Evolutionary conservation across 169 alveolate genomes (phyloP).

Genomic region (Plasmodium coatneyi): DNA sequence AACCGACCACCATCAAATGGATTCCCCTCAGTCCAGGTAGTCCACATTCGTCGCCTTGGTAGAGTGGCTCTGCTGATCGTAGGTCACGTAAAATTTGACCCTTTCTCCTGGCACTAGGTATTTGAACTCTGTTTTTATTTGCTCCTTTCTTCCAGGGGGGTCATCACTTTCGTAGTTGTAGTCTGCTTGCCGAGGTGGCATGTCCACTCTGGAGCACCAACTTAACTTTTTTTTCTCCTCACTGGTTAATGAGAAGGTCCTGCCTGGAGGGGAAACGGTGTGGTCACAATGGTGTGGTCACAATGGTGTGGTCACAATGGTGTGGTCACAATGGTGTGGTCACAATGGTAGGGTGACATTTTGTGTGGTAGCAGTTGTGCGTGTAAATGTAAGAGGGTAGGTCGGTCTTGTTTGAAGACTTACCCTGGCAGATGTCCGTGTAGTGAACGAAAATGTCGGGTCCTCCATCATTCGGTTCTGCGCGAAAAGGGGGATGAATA

Average conservation of each 20-base stretch:
- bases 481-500: not conserved
- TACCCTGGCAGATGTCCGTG: slow-evolving; percentile 48
- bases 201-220: slow-evolving; percentile 25
- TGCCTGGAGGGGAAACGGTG: not conserved
- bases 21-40: slow-evolving; percentile 8
- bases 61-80: slow-evolving; percentile 36
- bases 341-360: too few species aligned
- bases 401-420: not conserved
- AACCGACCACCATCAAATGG: too few species aligned
- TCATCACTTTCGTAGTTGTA: slow-evolving; percentile 15
- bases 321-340: too few species aligned
- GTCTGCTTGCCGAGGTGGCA: not conserved
- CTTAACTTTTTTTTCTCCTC: slow-evolving; percentile 39
- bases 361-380: too few species aligned
- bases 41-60: slow-evolving; percentile 58
- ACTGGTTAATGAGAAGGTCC: slow-evolving; percentile 24
- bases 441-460: slow-evolving; percentile 64
- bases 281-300: too few species aligned
- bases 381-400: too few species aligned
- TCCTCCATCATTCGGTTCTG: slow-evolving; percentile 67
- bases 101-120: slow-evolving; percentile 58
- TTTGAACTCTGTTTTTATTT: slow-evolving; percentile 48
- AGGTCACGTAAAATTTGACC: slow-evolving; percentile 41
- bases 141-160: slow-evolving; percentile 5
- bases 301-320: too few species aligned